Base-by-base conservation (phyloP, 73 alveolate species). In the Paramecium tetraurelia region DNA sequence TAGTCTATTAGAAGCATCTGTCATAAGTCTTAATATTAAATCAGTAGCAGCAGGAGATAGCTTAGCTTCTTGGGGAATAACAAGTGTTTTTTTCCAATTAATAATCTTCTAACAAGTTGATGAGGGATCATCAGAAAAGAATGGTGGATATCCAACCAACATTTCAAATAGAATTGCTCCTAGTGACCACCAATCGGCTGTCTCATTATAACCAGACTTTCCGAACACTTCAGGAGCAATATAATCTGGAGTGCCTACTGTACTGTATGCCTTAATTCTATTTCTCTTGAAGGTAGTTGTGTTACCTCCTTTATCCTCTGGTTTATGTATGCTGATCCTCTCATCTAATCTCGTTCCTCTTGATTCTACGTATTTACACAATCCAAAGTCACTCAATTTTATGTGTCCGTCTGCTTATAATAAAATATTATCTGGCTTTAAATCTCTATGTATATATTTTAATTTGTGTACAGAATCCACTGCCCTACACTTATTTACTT, bases 171-270 rank as follows among this genome's bases (percentile, higher is more conserved):
- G 88, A 48, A 95, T 96, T 41, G 95, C 99, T 35, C 99, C 99
- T n/a, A 96, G 93, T 76, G 98, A 94, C 99, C 98, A 96, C 98
- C 99, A 98, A 93, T 98, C 99, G 33, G 97, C 98, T 6, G 89
- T 93, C 59, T 93, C 96, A 72, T 58, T 70, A 68, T 93, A 93
- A 16, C 98, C 98, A 89, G 95, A 84, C 53, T 97, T 85, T 27
- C 98, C 98, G 50, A 98, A 97, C 10, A 98, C 99, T 93, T 98
- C 99, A 1, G 99, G 99, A 1, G 99, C 99, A 7, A 98, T 98
- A 69, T 98, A 98, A 94, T 98, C 99, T 1, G 99, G 99, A 8
- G 99, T 98, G 59, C 99, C 99, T 3, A 98, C 95, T 22, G 95
- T 89, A 11, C 92, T 72, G 24, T 75, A 83, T 3, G 96, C 95